Percentiles rank a stretch among this genome's conserved stretches.
Conservation (phyloP, 2,329 filamentous ascomycete species). For the Neurospora crassa region DNA sequence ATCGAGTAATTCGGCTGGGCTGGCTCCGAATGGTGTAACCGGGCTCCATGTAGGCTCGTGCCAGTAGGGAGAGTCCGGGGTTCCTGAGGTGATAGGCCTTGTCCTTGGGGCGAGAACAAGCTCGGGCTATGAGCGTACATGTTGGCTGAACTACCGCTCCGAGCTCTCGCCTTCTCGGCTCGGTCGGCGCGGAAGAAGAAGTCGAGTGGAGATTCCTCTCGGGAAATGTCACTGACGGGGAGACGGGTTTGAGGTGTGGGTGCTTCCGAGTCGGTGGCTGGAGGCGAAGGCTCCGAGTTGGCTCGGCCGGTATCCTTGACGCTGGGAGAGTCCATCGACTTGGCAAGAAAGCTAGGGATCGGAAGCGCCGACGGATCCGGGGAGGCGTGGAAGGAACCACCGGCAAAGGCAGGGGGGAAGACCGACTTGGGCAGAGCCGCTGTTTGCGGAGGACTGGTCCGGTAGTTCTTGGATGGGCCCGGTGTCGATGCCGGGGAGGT, state of each 20-base stretch:
- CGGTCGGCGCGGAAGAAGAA: slow-evolving; percentile 84
- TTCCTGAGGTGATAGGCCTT: slow-evolving; percentile 21
- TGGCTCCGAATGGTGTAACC: neutral
- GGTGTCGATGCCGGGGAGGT: slow-evolving; percentile 16
- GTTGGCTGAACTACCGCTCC: slow-evolving; percentile 41
- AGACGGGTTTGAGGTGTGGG: slow-evolving; percentile 32
- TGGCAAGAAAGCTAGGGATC: slow-evolving; percentile 77
- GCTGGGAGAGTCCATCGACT: slow-evolving; percentile 56
- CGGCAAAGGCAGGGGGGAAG: slow-evolving; percentile 63
- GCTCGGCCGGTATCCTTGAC: slow-evolving; percentile 32
- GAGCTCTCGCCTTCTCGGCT: slow-evolving; percentile 59
- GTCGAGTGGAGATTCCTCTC: slow-evolving; percentile 70
- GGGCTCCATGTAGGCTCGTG: slow-evolving; percentile 14
- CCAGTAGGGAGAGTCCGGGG: slow-evolving; percentile 25
- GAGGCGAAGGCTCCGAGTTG: slow-evolving; percentile 39
- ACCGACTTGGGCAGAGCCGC: slow-evolving; percentile 32
- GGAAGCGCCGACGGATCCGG: slow-evolving; percentile 85
- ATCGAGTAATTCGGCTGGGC: slow-evolving; percentile 35
- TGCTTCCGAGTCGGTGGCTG: slow-evolving; percentile 42
- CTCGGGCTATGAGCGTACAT: slow-evolving; percentile 27
- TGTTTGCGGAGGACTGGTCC: slow-evolving; percentile 30
- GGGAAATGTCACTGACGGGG: slow-evolving; percentile 19
- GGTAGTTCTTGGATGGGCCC: slow-evolving; percentile 12
- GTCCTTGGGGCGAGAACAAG: slow-evolving; percentile 43
- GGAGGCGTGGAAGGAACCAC: slow-evolving; percentile 89